phyloP scores from a whole-genome alignment of 805 yeast genomes.

The Kuraishia piskuri region DNA sequence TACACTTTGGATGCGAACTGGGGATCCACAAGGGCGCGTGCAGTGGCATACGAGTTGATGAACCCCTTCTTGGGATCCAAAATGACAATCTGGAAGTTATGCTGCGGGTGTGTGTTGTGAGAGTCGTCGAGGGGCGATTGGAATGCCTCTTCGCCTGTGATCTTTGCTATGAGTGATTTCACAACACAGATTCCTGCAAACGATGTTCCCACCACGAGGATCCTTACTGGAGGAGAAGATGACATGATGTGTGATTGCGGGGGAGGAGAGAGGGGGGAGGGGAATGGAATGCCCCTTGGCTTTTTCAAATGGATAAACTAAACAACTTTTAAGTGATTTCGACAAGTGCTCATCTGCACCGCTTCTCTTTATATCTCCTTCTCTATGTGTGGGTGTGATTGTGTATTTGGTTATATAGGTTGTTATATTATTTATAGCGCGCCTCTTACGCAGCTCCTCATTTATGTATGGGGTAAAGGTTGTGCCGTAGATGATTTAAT shows the following conservation, averaged over 20 bases:
- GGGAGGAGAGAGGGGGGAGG: too few species aligned
- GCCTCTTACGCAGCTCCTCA: not conserved
- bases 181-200: slow-evolving; percentile 4
- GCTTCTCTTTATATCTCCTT: too few species aligned
- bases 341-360: too few species aligned
- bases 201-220: slow-evolving; percentile 3
- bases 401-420: too few species aligned
- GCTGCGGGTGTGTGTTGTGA: not conserved
- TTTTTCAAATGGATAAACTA: too few species aligned
- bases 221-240: not conserved
- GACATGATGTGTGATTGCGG: too few species aligned
- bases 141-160: not conserved
- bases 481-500: not conserved
- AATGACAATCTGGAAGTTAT: slow-evolving; percentile 19
- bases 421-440: too few species aligned
- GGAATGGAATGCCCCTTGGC: too few species aligned
- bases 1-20: slow-evolving; percentile 27
- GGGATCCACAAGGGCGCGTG: slow-evolving; percentile 26
- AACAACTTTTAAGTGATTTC: too few species aligned
- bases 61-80: slow-evolving; percentile 33
- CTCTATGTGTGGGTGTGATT: too few species aligned
- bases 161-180: slow-evolving; percentile 1
- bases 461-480: not conserved
- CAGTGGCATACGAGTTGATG: slow-evolving; percentile 30
- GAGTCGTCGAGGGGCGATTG: not conserved